Percentiles rank a stretch among this genome's conserved stretches.
Conservation (phyloP, 2,329 filamentous ascomycete species). For the Monilinia fructigena region DNA sequence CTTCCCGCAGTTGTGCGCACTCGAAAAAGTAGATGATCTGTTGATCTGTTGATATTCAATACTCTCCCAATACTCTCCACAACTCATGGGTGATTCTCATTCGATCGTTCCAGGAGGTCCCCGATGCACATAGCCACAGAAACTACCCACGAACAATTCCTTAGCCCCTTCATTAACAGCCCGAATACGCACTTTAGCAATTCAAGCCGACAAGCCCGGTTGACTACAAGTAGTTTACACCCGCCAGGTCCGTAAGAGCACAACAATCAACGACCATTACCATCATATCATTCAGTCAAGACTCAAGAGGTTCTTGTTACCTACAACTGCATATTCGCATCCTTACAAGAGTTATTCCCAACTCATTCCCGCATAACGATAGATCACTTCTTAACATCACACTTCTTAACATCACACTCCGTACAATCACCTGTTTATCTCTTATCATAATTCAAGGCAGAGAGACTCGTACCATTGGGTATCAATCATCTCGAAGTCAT, state of each 20-base stretch:
- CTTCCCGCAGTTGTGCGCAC: neutral
- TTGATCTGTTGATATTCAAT: slow-evolving; percentile 10
- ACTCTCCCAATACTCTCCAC: slow-evolving; percentile 6
- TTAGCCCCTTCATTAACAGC: slow-evolving; percentile 1
- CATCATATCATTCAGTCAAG: neutral
- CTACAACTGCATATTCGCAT: neutral
- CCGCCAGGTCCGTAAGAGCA: neutral
- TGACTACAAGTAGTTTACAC: neutral
- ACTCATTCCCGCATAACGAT: neutral
- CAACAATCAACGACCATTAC: neutral
- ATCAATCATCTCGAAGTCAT: slow-evolving; percentile 11
- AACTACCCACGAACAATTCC: neutral
- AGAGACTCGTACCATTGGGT: slow-evolving; percentile 4
- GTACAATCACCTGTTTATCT: neutral
- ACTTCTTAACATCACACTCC: neutral
- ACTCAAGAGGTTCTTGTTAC: neutral
- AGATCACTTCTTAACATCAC: neutral
- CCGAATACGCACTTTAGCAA: slow-evolving; percentile 1
- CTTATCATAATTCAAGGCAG: neutral
- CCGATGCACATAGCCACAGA: neutral
- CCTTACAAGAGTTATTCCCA: neutral
- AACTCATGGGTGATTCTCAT: slow-evolving; percentile 7
- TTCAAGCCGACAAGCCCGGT: slow-evolving; percentile 1
- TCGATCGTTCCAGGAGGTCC: neutral
- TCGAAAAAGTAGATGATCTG: slow-evolving; percentile 6